Evolutionary conservation across 1,284 basidiomycete genomes (phyloP).

Genomic region (Melampsora americana): DNA sequence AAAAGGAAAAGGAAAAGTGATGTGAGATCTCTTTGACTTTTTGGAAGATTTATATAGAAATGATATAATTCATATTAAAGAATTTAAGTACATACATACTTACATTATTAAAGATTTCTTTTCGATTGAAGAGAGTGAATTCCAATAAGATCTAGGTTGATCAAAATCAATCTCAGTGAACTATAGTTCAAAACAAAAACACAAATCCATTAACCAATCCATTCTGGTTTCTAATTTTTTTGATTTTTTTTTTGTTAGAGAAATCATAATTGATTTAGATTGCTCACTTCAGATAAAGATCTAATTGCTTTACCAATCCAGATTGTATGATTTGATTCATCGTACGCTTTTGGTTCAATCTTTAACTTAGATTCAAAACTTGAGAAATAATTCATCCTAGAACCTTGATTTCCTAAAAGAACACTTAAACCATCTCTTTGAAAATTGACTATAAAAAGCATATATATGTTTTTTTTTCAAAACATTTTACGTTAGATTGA

Average conservation of each 20-base stretch:
- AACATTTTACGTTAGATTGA: too few relatives aligned
- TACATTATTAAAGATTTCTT: constrained; percentile 57
- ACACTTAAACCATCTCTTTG: constrained; percentile 59
- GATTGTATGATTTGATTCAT: constrained; percentile 37
- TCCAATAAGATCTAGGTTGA: constrained; percentile 77
- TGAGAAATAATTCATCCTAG: constrained; percentile 80
- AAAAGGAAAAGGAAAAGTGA: background rate
- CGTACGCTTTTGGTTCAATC: constrained; percentile 42
- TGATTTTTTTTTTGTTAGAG: too few relatives aligned
- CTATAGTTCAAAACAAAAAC: background rate
- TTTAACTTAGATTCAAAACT: constrained; percentile 57
- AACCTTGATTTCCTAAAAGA: constrained; percentile 66
- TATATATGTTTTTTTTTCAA: too few relatives aligned
- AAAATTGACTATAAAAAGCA: constrained; percentile 66
- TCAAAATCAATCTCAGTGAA: constrained; percentile 71
- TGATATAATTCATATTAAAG: too few relatives aligned
- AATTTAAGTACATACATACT: too few relatives aligned
- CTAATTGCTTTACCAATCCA: constrained; percentile 33
- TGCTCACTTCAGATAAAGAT: constrained; percentile 15
- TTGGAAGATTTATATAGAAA: too few relatives aligned
- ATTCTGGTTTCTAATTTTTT: constrained; percentile 9
- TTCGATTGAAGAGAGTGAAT: constrained; percentile 69
- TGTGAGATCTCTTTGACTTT: too few relatives aligned
- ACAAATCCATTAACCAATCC: background rate
- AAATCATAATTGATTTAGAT: too few relatives aligned